These are phyloP conservation scores for Ceratopteris richardii DNA, from an alignment of 75 land plant species.

Conservation along the genomic window DNA sequence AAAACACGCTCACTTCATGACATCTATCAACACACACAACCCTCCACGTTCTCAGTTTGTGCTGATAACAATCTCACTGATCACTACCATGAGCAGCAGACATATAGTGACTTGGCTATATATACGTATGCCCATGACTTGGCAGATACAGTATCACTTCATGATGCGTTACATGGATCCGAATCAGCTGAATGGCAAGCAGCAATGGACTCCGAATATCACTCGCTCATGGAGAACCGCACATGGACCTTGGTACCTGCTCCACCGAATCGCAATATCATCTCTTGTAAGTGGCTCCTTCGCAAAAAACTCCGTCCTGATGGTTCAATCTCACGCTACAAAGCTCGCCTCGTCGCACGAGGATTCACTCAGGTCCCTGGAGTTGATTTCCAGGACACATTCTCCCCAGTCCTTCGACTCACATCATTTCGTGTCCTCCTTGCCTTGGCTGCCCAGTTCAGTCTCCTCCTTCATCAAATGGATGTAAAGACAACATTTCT, in stretches of 20 bases:
- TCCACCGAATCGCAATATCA: background rate
- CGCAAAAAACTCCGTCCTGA: slow-evolving; percentile 13
- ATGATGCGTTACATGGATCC: slow-evolving; percentile 1
- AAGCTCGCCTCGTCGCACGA: slow-evolving; percentile 16
- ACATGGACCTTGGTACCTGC: slow-evolving; percentile 17
- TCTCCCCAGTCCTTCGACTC: slow-evolving; percentile 8
- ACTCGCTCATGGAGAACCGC: slow-evolving; percentile 3
- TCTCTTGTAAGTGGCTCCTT: slow-evolving; percentile 11
- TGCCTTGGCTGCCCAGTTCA: slow-evolving; percentile 1
- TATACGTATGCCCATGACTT: background rate
- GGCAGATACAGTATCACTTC: background rate
- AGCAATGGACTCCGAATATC: slow-evolving; percentile 12
- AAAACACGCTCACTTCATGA: no score
- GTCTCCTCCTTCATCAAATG: slow-evolving; percentile 16
- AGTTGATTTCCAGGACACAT: slow-evolving; percentile 19
- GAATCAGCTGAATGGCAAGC: slow-evolving; percentile 3
- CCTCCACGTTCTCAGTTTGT: no score
- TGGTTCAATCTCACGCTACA: slow-evolving; percentile 9
- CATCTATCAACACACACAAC: no score
- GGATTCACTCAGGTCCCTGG: slow-evolving; percentile 15
- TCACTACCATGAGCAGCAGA: no score
- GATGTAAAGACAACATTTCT: slow-evolving; percentile 24
- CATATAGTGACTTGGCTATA: background rate
- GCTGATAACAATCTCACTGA: no score
- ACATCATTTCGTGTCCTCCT: slow-evolving; percentile 5